Evolutionary conservation across 345 rosid species (phyloP).

Genomic region (Anastatica hierochuntica): DNA sequence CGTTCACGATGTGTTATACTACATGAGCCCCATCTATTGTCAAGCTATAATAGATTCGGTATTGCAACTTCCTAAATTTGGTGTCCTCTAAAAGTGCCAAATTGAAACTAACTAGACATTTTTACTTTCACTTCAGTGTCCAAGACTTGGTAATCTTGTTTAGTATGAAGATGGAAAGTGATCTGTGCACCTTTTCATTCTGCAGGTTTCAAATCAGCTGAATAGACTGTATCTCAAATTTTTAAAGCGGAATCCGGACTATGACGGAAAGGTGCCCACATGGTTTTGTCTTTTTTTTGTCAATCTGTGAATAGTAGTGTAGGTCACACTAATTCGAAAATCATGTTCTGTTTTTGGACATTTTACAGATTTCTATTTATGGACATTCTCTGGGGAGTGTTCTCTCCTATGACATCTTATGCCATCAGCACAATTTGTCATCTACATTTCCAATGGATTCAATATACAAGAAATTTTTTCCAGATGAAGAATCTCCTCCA

Average conservation of each 20-base stretch:
- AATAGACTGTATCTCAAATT: constrained; percentile 71
- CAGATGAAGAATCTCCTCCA: constrained; percentile 30
- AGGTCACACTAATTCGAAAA: not conserved
- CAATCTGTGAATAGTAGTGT: constrained; percentile 15
- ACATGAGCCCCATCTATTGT: constrained; percentile 96
- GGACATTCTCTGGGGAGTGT: constrained; percentile 99
- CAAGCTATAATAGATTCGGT: constrained; percentile 94
- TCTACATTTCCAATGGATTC: constrained; percentile 78
- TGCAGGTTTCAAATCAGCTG: constrained; percentile 85
- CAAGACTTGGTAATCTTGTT: not conserved
- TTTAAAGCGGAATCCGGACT: constrained; percentile 77
- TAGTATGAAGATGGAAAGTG: not conserved
- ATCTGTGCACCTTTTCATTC: not conserved
- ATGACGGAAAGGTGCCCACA: constrained; percentile 78
- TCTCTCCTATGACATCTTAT: constrained; percentile 91
- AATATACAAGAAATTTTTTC: constrained; percentile 43
- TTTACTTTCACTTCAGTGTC: not conserved
- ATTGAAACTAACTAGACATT: not conserved
- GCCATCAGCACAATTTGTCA: constrained; percentile 82
- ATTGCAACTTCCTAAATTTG: not conserved
- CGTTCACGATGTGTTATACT: constrained; percentile 90
- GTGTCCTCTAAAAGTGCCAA: not conserved
- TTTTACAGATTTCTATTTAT: constrained; percentile 69
- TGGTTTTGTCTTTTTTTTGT: constrained; percentile 14
- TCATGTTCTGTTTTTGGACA: constrained; percentile 10